Conservation (phyloP, 108 stramenopile genomes). For the Pseudonitzschia pungens region DNA sequence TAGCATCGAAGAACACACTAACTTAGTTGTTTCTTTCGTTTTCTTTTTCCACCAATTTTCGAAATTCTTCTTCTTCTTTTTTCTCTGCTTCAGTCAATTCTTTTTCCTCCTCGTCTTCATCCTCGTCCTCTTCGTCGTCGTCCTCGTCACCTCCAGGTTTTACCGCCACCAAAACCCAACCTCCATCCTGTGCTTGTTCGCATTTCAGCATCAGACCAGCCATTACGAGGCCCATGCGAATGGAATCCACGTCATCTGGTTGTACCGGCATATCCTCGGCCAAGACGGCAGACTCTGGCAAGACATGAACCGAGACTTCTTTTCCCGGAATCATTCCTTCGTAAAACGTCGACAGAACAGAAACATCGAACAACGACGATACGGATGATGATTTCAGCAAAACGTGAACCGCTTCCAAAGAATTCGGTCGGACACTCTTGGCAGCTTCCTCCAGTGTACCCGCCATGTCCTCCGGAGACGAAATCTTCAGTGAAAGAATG, state of each 20-base stretch:
- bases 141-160: constrained; percentile 6
- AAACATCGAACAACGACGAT: constrained; percentile 10
- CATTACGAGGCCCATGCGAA: constrained; percentile 12
- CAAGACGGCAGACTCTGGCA: constrained; percentile 16
- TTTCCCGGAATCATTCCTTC: constrained; percentile 13
- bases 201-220: neutral
- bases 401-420: constrained; percentile 6
- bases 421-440: neutral
- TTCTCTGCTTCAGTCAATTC: neutral
- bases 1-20: too few relatives aligned
- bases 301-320: constrained; percentile 6
- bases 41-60: neutral
- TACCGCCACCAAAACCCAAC: constrained; percentile 9
- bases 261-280: constrained; percentile 20
- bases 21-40: neutral
- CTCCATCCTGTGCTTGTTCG: constrained; percentile 16
- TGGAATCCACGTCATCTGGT: constrained; percentile 6
- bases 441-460: constrained; percentile 7
- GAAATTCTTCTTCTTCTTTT: neutral
- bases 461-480: neutral
- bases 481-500: constrained; percentile 13
- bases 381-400: constrained; percentile 12
- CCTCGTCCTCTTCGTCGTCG: constrained; percentile 8
- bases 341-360: constrained; percentile 6
- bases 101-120: neutral